A percentile compares a stretch with the other conserved stretches of the same genome.
Conservation (phyloP, 352 stramenopile genomes). For the Porosira glacialis region DNA sequence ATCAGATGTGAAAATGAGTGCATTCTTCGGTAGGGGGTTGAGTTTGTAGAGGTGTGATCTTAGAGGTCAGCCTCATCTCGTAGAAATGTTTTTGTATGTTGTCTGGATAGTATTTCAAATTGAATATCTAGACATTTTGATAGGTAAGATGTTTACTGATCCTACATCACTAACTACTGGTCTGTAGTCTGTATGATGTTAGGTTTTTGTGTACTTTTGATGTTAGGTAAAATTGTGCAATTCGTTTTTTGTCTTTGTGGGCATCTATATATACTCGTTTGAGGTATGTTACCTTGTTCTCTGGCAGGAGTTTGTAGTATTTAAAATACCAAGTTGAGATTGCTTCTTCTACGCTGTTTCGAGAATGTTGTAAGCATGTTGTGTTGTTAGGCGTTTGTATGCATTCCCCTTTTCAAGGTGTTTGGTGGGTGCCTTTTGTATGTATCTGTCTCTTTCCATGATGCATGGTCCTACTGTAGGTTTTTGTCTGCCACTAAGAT, state of each 20-base stretch:
- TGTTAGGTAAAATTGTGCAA: slow-evolving; percentile 15
- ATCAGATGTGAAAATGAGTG: slow-evolving; percentile 12
- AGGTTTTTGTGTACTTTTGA: slow-evolving; percentile 23
- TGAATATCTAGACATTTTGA: slow-evolving; percentile 10
- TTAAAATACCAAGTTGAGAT: neutral
- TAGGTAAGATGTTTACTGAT: neutral
- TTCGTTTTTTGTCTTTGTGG: neutral
- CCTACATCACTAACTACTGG: slow-evolving; percentile 16
- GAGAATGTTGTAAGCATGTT: neutral
- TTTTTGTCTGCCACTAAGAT: too few species aligned
- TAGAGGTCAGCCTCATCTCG: slow-evolving; percentile 1
- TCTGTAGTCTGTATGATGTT: slow-evolving; percentile 1
- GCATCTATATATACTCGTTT: too few species aligned
- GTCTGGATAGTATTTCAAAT: slow-evolving; percentile 19
- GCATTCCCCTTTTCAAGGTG: slow-evolving; percentile 11
- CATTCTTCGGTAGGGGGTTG: neutral
- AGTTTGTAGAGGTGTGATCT: slow-evolving; percentile 1
- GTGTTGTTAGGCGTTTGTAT: too few species aligned
- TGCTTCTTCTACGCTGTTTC: neutral
- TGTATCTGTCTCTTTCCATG: too few species aligned
- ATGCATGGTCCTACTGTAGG: too few species aligned
- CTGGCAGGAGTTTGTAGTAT: neutral
- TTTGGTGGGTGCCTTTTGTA: too few species aligned
- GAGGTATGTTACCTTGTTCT: slow-evolving; percentile 4
- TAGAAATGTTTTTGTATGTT: slow-evolving; percentile 8